phyloP scores from a whole-genome alignment of 2,329 filamentous ascomycete species.

The Cladosporium sp. region DNA sequence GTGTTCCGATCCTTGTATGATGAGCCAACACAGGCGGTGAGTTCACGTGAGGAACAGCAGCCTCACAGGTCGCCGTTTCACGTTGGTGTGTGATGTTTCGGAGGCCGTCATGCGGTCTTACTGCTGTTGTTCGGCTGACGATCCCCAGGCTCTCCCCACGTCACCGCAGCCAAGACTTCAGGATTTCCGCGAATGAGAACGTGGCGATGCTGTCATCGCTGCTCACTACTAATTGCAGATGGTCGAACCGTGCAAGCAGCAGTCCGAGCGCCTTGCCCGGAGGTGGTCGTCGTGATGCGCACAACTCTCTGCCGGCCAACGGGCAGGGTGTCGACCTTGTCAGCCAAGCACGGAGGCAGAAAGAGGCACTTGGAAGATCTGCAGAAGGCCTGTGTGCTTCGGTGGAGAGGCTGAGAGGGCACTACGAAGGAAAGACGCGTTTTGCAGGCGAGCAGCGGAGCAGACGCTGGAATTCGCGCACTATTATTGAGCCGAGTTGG shows the following conservation, averaged over 20 bases:
- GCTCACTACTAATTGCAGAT: background rate
- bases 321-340: background rate
- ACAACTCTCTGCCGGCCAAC: background rate
- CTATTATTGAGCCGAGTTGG: slow-evolving; percentile 11
- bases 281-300: background rate
- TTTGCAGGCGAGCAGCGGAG: slow-evolving; percentile 7
- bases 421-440: background rate
- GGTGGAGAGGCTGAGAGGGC: background rate
- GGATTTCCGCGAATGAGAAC: background rate
- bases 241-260: background rate
- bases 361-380: slow-evolving; percentile 16
- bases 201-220: background rate
- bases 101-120: slow-evolving; percentile 3
- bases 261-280: slow-evolving; percentile 1
- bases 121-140: slow-evolving; percentile 2
- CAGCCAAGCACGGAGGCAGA: slow-evolving; percentile 8
- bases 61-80: background rate
- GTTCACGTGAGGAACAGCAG: background rate
- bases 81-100: slow-evolving; percentile 3
- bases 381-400: slow-evolving; percentile 19
- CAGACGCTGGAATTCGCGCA: slow-evolving; percentile 8
- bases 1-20: slow-evolving; percentile 4
- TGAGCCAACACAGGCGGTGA: slow-evolving; percentile 5
- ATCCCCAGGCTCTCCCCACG: slow-evolving; percentile 18
- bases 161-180: background rate